These are phyloP conservation scores for Globisporangium ultimum DNA, from an alignment of 352 stramenopile species.

Conservation along the genomic window DNA sequence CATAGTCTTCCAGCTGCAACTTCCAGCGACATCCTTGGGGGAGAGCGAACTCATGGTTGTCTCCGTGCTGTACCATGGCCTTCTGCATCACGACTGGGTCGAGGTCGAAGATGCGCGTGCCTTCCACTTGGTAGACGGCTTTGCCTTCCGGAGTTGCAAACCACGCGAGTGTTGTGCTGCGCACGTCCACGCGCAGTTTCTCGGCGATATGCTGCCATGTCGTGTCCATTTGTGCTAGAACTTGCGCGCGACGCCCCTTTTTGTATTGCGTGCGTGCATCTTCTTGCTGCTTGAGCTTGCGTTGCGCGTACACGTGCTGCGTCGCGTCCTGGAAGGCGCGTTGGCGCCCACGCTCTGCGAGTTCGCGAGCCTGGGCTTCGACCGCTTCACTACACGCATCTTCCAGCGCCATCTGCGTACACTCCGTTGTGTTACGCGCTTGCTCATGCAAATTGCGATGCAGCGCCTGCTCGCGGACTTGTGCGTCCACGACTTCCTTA, in stretches of 20 bases:
- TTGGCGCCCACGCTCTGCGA: conserved; percentile 25
- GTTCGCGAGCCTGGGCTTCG: conserved; percentile 18
- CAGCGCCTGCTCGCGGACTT: conserved; percentile 35
- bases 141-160: conserved; percentile 28
- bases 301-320: conserved; percentile 30
- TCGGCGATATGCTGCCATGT: conserved; percentile 44
- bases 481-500: conserved; percentile 36
- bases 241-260: conserved; percentile 17
- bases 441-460: conserved; percentile 32
- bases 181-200: conserved; percentile 43
- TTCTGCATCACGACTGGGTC: conserved; percentile 44
- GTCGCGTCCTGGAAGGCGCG: conserved; percentile 47
- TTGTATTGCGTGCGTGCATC: conserved; percentile 49
- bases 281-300: conserved; percentile 51
- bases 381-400: conserved; percentile 36
- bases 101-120: conserved; percentile 50
- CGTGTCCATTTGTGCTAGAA: conserved; percentile 24
- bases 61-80: conserved; percentile 23
- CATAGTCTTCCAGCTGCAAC: conserved; percentile 50
- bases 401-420: conserved; percentile 37
- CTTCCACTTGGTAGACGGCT: conserved; percentile 29
- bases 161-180: conserved; percentile 38
- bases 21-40: conserved; percentile 50
- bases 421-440: conserved; percentile 25
- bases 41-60: conserved; percentile 23